phyloP scores from a whole-genome alignment of 495 filamentous ascomycete genomes.

The Xylaria bambusicola region DNA sequence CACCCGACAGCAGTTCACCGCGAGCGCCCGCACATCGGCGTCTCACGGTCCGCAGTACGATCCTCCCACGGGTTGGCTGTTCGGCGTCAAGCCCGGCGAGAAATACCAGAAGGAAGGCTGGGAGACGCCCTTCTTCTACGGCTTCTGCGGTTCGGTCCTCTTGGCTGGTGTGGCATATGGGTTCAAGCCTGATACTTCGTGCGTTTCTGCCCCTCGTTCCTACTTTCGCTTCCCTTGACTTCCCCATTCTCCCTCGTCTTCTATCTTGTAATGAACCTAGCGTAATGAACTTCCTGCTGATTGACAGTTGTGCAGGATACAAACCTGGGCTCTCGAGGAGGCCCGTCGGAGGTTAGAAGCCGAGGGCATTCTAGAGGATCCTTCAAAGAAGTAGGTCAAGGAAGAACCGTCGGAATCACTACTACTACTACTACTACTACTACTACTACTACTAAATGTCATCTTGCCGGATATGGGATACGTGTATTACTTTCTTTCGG shows the following conservation, averaged over 20 bases:
- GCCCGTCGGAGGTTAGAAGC: conserved; percentile 88
- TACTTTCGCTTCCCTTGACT: not conserved
- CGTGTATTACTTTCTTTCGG: too few relatives aligned
- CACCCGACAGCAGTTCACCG: conserved; percentile 34
- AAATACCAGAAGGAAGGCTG: conserved; percentile 95
- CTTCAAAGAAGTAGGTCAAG: conserved; percentile 36
- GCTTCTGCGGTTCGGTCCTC: conserved; percentile 81
- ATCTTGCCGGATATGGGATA: too few relatives aligned
- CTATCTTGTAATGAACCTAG: too few relatives aligned
- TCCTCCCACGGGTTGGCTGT: conserved; percentile 87
- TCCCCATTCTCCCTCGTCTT: too few relatives aligned
- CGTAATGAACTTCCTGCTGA: too few relatives aligned
- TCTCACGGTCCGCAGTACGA: conserved; percentile 82
- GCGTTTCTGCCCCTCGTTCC: conserved; percentile 46
- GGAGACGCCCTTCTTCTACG: conserved; percentile 86
- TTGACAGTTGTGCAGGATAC: conserved; percentile 65
- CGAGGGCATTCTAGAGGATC: conserved; percentile 87
- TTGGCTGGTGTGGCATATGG: conserved; percentile 81
- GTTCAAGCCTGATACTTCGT: conserved; percentile 99
- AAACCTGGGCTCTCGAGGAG: conserved; percentile 98
- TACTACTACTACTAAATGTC: too few relatives aligned
- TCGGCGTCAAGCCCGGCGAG: conserved; percentile 86
- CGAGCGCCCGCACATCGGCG: conserved; percentile 36
- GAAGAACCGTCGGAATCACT: too few relatives aligned
- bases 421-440: too few relatives aligned